These are phyloP conservation scores for Lophiostoma macrostomum DNA, from an alignment of 495 filamentous ascomycete species.

Conservation along the genomic window DNA sequence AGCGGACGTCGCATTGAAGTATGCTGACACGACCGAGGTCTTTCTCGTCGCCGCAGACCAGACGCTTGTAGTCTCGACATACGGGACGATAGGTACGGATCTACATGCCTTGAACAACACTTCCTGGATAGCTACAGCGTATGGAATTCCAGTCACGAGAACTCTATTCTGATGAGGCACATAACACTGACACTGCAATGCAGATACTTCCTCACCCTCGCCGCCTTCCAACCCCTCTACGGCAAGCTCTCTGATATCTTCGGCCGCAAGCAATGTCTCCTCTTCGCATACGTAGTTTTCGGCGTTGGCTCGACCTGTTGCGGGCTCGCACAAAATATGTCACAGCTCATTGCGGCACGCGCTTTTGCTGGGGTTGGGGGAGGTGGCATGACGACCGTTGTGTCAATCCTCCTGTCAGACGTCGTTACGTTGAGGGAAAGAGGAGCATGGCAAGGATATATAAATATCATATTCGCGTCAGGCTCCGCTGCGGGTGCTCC, in stretches of 20 bases:
- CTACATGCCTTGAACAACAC: constrained; percentile 73
- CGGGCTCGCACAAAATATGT: constrained; percentile 67
- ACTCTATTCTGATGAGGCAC: no score
- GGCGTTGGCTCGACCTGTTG: constrained; percentile 70
- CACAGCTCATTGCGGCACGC: constrained; percentile 65
- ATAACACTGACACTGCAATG: no score
- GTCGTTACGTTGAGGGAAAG: constrained; percentile 72
- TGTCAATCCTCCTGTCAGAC: constrained; percentile 74
- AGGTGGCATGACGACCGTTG: constrained; percentile 81
- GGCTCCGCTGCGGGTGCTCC: constrained; percentile 72
- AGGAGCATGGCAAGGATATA: constrained; percentile 76
- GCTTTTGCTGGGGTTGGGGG: constrained; percentile 77
- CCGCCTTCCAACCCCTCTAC: constrained; percentile 76
- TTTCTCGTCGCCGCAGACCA: constrained; percentile 77
- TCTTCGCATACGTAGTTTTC: constrained; percentile 73
- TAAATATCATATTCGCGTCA: constrained; percentile 74
- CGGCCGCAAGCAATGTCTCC: constrained; percentile 70
- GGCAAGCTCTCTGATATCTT: constrained; percentile 80
- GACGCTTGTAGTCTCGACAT: constrained; percentile 75
- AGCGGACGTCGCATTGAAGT: not conserved
- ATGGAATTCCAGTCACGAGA: constrained; percentile 27
- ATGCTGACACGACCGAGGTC: constrained; percentile 46
- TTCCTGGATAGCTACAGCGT: constrained; percentile 81
- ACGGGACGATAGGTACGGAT: constrained; percentile 78
- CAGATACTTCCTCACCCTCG: constrained; percentile 70